A percentile compares a stretch with the other conserved stretches of the same genome.
Conservation (phyloP, 192 early-diverging fungal species). For the Entomortierella parvispora region DNA sequence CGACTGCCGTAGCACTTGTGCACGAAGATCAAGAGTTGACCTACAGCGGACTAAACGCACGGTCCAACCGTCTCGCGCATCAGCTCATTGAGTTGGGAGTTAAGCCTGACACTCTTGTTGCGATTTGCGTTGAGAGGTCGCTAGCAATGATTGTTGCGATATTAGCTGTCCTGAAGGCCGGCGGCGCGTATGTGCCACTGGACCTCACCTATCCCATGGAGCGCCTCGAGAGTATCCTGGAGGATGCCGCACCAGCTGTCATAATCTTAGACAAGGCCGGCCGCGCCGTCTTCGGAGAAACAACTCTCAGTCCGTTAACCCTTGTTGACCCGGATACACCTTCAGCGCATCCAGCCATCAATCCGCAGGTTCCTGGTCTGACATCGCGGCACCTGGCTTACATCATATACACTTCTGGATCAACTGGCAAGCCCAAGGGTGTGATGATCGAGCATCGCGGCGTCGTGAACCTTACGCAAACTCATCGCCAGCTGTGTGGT, state of each 20-base stretch:
- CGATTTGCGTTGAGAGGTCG: neutral
- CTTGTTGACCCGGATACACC: neutral
- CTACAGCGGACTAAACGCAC: slow-evolving; percentile 1
- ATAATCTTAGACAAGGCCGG: slow-evolving; percentile 4
- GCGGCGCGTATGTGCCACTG: slow-evolving; percentile 43
- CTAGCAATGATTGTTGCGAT: slow-evolving; percentile 14
- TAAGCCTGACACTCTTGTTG: neutral
- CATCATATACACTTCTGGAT: slow-evolving; percentile 31
- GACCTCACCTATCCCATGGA: slow-evolving; percentile 46
- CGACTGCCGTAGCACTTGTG: slow-evolving; percentile 2
- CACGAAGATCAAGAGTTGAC: slow-evolving; percentile 5
- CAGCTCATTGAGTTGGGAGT: neutral
- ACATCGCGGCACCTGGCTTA: slow-evolving; percentile 14
- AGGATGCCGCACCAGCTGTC: slow-evolving; percentile 5
- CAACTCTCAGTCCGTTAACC: neutral
- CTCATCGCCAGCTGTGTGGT: neutral
- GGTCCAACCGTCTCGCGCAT: slow-evolving; percentile 5
- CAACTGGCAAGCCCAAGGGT: no score
- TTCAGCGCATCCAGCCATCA: neutral
- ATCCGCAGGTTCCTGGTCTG: neutral
- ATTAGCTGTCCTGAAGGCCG: slow-evolving; percentile 37
- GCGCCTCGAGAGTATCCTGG: slow-evolving; percentile 24
- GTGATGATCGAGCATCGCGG: no score
- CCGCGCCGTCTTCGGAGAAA: slow-evolving; percentile 1
- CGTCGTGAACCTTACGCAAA: neutral